These are phyloP conservation scores for Citrus glauca DNA, from an alignment of 345 rosid species.

Conservation along the genomic window DNA sequence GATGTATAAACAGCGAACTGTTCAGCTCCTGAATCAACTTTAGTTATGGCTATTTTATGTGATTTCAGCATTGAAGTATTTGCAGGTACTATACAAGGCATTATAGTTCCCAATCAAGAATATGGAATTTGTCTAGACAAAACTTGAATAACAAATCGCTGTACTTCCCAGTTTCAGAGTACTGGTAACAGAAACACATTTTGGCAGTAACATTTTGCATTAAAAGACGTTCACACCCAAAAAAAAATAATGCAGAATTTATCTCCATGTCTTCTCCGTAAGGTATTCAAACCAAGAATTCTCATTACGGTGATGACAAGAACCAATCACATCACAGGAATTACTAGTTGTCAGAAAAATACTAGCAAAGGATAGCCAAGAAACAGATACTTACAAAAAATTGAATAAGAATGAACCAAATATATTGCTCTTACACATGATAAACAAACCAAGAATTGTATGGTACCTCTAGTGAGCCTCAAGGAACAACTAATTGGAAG, in stretches of 20 bases:
- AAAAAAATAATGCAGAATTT: not conserved
- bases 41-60: not conserved
- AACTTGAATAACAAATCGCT: not conserved
- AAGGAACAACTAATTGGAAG: conserved; percentile 51
- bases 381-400: not conserved
- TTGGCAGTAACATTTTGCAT: not conserved
- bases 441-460: conserved; percentile 35
- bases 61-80: not conserved
- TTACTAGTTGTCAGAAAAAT: not conserved
- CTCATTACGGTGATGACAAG: not conserved
- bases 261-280: not conserved
- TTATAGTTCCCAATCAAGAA: not conserved
- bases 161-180: not conserved
- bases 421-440: conserved; percentile 5
- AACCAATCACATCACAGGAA: not conserved
- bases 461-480: conserved; percentile 65
- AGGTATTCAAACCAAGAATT: not conserved
- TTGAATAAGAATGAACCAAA: not conserved
- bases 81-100: not conserved
- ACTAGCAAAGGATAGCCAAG: not conserved
- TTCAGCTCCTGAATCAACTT: not conserved
- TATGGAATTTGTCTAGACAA: not conserved
- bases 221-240: not conserved
- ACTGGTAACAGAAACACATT: not conserved
- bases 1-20: not conserved